Conservation (phyloP, 345 rosid genomes). For the Luvunga scandens region DNA sequence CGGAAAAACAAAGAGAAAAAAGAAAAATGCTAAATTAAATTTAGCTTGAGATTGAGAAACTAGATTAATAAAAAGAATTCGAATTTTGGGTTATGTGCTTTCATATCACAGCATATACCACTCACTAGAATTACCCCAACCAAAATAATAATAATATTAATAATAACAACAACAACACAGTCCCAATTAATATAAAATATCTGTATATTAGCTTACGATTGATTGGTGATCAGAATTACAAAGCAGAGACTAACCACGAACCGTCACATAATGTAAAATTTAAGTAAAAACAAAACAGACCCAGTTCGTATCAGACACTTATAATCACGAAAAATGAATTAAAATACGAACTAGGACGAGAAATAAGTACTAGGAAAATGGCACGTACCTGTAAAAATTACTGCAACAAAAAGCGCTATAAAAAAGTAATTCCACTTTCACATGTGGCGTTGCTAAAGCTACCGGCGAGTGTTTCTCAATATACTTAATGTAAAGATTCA, state of each 20-base stretch:
- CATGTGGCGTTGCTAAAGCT: constrained; percentile 2
- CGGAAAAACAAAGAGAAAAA: not conserved
- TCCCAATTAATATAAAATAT: not conserved
- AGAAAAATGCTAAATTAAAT: not conserved
- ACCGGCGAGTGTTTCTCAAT: not conserved
- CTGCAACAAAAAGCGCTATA: not conserved
- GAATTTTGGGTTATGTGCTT: not conserved
- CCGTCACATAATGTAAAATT: not conserved
- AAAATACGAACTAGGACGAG: not conserved
- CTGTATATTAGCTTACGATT: not conserved
- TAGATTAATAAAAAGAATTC: not conserved
- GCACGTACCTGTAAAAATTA: not conserved
- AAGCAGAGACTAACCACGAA: not conserved
- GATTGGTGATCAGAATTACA: not conserved
- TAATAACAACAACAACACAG: not conserved
- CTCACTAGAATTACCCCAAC: not conserved
- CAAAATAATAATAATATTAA: not conserved
- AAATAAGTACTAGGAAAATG: not conserved
- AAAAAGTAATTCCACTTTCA: constrained; percentile 3
- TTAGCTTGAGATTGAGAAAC: not conserved
- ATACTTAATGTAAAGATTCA: not conserved
- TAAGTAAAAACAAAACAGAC: not conserved
- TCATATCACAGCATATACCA: not conserved
- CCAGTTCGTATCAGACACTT: constrained; percentile 2
- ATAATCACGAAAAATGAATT: not conserved